A percentile compares a stretch with the other conserved stretches of the same genome.
Evolutionary conservation across 2,329 filamentous ascomycete species (phyloP).

Genomic region (Fusarium sambucinum): DNA sequence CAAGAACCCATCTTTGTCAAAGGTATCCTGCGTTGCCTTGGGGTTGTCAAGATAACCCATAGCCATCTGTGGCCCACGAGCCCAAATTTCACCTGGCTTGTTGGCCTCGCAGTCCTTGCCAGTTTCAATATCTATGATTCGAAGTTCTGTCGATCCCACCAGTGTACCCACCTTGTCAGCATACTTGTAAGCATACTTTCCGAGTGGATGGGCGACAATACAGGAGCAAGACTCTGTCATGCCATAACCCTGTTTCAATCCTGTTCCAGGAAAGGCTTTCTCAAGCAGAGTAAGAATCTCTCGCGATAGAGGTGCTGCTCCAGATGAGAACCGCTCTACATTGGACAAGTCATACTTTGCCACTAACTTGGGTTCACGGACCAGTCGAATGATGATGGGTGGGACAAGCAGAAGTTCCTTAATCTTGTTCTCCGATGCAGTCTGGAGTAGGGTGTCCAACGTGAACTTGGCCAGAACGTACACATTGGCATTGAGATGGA

Average conservation of each 20-base stretch:
- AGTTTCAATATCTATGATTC: constrained; percentile 76
- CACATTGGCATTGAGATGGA: not conserved
- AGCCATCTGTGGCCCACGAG: not conserved
- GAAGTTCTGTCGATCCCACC: constrained; percentile 70
- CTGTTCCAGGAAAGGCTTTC: constrained; percentile 22
- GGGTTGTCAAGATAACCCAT: constrained; percentile 13
- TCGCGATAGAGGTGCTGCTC: constrained; percentile 34
- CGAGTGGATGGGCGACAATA: constrained; percentile 81
- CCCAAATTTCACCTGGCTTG: constrained; percentile 59
- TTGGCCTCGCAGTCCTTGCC: constrained; percentile 68
- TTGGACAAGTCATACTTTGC: constrained; percentile 27
- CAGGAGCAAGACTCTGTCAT: constrained; percentile 85
- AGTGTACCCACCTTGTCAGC: constrained; percentile 24
- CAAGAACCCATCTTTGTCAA: not conserved
- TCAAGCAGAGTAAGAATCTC: constrained; percentile 26
- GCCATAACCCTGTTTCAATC: constrained; percentile 70
- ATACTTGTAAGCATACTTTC: constrained; percentile 64
- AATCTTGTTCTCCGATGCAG: not conserved
- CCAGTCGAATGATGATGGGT: constrained; percentile 2
- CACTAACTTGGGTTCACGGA: not conserved
- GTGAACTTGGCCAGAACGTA: constrained; percentile 7
- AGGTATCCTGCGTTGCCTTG: not conserved
- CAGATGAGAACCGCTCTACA: constrained; percentile 25
- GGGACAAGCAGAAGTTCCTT: constrained; percentile 5
- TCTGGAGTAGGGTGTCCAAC: not conserved